A percentile compares a stretch with the other conserved stretches of the same genome.
These are phyloP conservation scores for Actinomortierella ambigua DNA, from an alignment of 371 early-diverging fungal genomes.

Conservation along the genomic window DNA sequence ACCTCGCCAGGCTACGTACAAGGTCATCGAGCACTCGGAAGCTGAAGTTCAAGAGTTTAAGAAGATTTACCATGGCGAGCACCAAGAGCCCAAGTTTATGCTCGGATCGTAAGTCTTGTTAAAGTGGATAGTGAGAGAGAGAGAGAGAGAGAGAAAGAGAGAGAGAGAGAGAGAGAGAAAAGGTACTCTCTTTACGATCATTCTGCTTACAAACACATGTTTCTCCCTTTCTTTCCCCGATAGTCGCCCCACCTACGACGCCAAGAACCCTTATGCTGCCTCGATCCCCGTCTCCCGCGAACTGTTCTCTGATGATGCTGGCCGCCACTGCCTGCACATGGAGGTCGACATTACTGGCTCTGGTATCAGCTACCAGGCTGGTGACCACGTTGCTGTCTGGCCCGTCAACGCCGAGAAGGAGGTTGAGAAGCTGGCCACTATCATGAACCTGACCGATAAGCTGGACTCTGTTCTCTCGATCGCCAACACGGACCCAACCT, in stretches of 20 bases:
- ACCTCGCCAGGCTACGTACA: slow-evolving; percentile 47
- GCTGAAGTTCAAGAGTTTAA: slow-evolving; percentile 44
- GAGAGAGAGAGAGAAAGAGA: too few relatives aligned
- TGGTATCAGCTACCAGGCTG: slow-evolving; percentile 84
- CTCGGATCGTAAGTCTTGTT: slow-evolving; percentile 41
- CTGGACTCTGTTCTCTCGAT: slow-evolving; percentile 69
- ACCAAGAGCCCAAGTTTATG: slow-evolving; percentile 50
- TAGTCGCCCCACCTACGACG: slow-evolving; percentile 64
- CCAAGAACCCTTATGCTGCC: slow-evolving; percentile 83
- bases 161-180: too few relatives aligned
- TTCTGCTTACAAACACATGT: background rate
- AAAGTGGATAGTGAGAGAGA: too few relatives aligned
- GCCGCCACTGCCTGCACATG: slow-evolving; percentile 89
- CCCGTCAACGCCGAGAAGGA: slow-evolving; percentile 84
- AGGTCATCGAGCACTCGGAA: slow-evolving; percentile 50
- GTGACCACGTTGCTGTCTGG: slow-evolving; percentile 96
- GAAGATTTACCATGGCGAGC: slow-evolving; percentile 66
- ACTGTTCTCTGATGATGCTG: slow-evolving; percentile 64
- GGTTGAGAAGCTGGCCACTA: slow-evolving; percentile 66
- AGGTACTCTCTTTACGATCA: too few relatives aligned
- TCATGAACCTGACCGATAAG: slow-evolving; percentile 67
- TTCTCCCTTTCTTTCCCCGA: background rate
- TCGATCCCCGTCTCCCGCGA: slow-evolving; percentile 62
- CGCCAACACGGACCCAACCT: slow-evolving; percentile 66
- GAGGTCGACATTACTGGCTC: slow-evolving; percentile 87